A percentile compares a stretch with the other conserved stretches of the same genome.
Conservation (phyloP, 179 eudicot species). For the Carnegiea gigantea region DNA sequence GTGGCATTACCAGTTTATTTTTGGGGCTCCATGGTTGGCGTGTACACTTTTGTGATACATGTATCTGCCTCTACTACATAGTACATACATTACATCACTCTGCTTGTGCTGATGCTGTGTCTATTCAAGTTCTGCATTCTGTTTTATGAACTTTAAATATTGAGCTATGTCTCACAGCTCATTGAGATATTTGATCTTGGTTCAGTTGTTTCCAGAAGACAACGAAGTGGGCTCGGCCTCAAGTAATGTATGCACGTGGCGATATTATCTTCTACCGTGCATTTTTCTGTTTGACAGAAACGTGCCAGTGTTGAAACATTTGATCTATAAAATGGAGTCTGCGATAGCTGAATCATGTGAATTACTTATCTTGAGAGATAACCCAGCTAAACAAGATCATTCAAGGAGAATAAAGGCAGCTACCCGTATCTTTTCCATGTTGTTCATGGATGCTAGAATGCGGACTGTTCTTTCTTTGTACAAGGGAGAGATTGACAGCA, state of each 20-base stretch:
- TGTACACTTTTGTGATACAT: not conserved
- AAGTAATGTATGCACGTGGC: slow-evolving; percentile 27
- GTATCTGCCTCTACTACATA: not conserved
- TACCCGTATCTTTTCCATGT: slow-evolving; percentile 46
- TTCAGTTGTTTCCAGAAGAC: slow-evolving; percentile 56
- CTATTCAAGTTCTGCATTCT: not conserved
- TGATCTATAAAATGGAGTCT: slow-evolving; percentile 49
- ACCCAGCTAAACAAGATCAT: slow-evolving; percentile 27
- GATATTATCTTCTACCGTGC: slow-evolving; percentile 73
- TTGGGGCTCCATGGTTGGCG: not conserved
- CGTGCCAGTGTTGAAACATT: slow-evolving; percentile 36
- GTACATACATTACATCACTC: not conserved
- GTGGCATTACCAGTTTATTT: not conserved
- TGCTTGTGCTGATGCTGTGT: not conserved
- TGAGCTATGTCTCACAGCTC: not conserved
- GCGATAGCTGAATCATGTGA: slow-evolving; percentile 38
- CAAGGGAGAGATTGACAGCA: slow-evolving; percentile 46
- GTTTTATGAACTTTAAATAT: not conserved
- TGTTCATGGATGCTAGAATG: slow-evolving; percentile 52
- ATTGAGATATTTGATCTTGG: slow-evolving; percentile 12
- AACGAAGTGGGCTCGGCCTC: slow-evolving; percentile 24
- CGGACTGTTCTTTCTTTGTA: slow-evolving; percentile 43
- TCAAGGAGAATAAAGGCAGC: slow-evolving; percentile 45
- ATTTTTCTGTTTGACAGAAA: slow-evolving; percentile 53
- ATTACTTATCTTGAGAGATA: slow-evolving; percentile 23